Base-by-base conservation (phyloP, 176 grass and related monocot species). In the Musa acuminata region DNA sequence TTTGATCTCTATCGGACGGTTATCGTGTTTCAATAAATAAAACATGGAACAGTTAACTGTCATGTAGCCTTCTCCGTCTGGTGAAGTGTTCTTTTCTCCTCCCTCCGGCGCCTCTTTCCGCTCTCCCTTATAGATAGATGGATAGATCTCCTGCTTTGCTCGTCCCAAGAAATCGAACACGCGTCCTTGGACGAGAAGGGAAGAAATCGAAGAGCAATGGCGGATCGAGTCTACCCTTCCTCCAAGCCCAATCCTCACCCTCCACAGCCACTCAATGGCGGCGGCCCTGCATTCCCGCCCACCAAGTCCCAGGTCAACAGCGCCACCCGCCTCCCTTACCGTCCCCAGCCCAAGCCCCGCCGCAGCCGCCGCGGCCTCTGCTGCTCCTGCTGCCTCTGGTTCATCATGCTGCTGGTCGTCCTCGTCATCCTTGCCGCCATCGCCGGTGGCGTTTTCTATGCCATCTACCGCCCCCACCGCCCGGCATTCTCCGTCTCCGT, bases 341-440 rank as follows among this genome's bases (percentile, higher is more conserved):
- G 63, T 9, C 63, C 63, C 1, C 63, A 65, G 9, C 63, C 67
- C 43, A 70, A 70, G 19, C 7, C 67, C 54, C 54, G 24, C 25
- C n/a, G n/a, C n/a, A n/a, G n/a, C n/a, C n/a, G n/a, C n/a, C 72
- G 72, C 13, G 24, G 72, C 26, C 1, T 24, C 72, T 75, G 72
- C 54, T 59, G 72, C 72, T 48, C 72, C 54, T 75, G 54, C 72
- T 75, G 72, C 54, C 72, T 75, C 54, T 75, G 72, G 25, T 27
- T 59, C 53, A 19, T 58, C 29, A 19, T 35, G 24, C 24, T 75
- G 14, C 26, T 75, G 26, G 29, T 24, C 24, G 3, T 58, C 72
- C 72, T 75, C 54, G 24, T 60, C 54, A 5, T 75, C 72, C 72
- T 75, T 54, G 72, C 26, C 54, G 72, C 72, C 72, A 49, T 60